Conservation (phyloP, 1,139 yeast genomes). For the Blastobotrys serpentis region DNA sequence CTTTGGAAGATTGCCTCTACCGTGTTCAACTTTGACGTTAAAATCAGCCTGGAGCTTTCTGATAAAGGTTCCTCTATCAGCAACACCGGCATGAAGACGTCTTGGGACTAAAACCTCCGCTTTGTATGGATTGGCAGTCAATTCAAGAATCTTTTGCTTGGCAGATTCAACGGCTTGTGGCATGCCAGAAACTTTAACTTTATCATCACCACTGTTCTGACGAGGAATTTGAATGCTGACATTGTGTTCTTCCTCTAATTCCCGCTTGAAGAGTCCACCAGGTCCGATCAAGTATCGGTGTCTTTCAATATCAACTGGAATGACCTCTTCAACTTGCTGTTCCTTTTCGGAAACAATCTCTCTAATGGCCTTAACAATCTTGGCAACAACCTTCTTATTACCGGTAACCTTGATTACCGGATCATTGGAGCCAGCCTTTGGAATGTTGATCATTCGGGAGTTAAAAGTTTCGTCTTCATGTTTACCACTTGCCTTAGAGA, state of each 20-base stretch:
- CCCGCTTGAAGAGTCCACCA: conserved; percentile 72
- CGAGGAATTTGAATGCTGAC: conserved; percentile 69
- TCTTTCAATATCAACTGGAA: conserved; percentile 69
- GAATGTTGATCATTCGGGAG: conserved; percentile 67
- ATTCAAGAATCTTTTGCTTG: conserved; percentile 32
- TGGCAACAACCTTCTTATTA: conserved; percentile 68
- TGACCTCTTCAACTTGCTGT: conserved; percentile 54
- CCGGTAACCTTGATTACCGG: conserved; percentile 70
- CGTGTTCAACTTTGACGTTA: conserved; percentile 65
- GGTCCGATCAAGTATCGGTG: conserved; percentile 81
- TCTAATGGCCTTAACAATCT: conserved; percentile 63
- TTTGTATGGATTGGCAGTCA: conserved; percentile 44
- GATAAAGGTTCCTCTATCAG: conserved; percentile 67
- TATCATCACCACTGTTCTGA: conserved; percentile 41
- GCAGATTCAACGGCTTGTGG: conserved; percentile 38
- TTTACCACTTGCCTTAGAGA: conserved; percentile 73
- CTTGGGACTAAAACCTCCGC: conserved; percentile 57
- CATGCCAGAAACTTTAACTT: conserved; percentile 37
- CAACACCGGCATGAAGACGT: conserved; percentile 56
- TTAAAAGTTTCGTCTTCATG: conserved; percentile 42
- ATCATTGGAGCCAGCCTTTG: conserved; percentile 62
- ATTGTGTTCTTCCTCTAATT: conserved; percentile 65
- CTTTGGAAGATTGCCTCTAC: conserved; percentile 35
- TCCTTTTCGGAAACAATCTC: conserved; percentile 65
- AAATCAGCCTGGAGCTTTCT: conserved; percentile 55